A percentile compares a stretch with the other conserved stretches of the same genome.
These are phyloP conservation scores for Cercophora sp. DNA, from an alignment of 495 filamentous ascomycete genomes.

Conservation along the genomic window DNA sequence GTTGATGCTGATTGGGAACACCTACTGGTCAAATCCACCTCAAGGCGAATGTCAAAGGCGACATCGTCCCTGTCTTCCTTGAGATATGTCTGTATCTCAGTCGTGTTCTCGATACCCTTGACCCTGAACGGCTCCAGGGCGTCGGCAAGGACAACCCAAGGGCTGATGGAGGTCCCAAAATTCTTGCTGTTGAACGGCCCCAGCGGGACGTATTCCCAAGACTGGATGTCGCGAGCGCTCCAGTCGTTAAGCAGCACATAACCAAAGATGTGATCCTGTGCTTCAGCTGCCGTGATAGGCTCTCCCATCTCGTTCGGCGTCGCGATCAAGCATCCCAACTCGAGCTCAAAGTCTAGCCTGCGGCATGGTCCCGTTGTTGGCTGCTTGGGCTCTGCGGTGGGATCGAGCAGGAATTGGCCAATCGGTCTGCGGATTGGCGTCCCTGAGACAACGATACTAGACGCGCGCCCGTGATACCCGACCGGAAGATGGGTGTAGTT, in stretches of 20 bases:
- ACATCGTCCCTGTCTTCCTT: constrained; percentile 59
- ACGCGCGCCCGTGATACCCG: constrained; percentile 51
- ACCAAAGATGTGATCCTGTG: constrained; percentile 78
- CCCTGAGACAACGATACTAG: neutral
- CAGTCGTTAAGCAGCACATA: constrained; percentile 92
- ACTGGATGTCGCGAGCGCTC: constrained; percentile 87
- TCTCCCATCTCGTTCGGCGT: constrained; percentile 63
- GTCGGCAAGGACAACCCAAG: constrained; percentile 85
- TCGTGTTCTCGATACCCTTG: constrained; percentile 59
- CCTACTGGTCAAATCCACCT: constrained; percentile 68
- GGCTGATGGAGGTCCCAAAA: constrained; percentile 82
- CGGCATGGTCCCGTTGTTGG: constrained; percentile 61
- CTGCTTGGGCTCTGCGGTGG: constrained; percentile 50
- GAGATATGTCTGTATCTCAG: constrained; percentile 64
- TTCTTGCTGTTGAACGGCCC: constrained; percentile 92
- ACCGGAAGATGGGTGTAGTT: constrained; percentile 92
- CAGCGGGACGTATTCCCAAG: constrained; percentile 83
- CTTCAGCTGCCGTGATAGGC: constrained; percentile 54
- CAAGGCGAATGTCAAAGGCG: constrained; percentile 70
- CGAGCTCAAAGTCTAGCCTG: constrained; percentile 81
- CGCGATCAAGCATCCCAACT: constrained; percentile 79
- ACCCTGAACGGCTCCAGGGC: constrained; percentile 67
- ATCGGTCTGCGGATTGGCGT: constrained; percentile 60
- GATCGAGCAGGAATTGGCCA: constrained; percentile 76
- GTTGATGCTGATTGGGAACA: neutral